phyloP scores from a whole-genome alignment of 75 land plant genomes.

The Larix kaempferi region DNA sequence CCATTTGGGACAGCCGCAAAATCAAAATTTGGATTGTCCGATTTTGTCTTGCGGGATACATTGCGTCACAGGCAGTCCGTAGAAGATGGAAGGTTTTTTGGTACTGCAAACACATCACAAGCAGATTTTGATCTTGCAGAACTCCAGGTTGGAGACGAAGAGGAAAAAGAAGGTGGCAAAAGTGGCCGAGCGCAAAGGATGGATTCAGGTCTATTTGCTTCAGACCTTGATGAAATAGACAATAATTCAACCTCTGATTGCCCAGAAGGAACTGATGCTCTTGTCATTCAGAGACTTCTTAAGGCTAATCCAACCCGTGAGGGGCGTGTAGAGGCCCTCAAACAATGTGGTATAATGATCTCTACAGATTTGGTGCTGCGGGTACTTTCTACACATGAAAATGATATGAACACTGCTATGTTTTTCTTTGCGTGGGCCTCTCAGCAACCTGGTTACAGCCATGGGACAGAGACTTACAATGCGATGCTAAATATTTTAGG shows the following conservation, averaged over 20 bases:
- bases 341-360: slow-evolving; percentile 4
- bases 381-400: slow-evolving; percentile 30
- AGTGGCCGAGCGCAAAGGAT: neutral
- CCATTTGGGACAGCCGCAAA: neutral
- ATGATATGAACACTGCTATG: slow-evolving; percentile 45
- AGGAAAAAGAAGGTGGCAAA: too few relatives aligned
- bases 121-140: neutral
- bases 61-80: too few relatives aligned
- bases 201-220: neutral
- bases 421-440: slow-evolving; percentile 43
- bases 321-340: slow-evolving; percentile 21
- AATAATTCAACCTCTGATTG: neutral
- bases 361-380: slow-evolving; percentile 32
- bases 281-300: neutral
- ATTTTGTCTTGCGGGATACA: too few relatives aligned
- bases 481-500: slow-evolving; percentile 53
- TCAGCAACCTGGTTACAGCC: slow-evolving; percentile 13
- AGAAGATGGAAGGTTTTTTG: neutral
- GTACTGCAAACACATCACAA: neutral
- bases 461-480: slow-evolving; percentile 34
- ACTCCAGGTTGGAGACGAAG: neutral
- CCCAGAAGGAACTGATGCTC: neutral
- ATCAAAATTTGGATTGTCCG: too few relatives aligned
- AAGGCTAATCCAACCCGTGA: slow-evolving; percentile 3
- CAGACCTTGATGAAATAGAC: neutral